Conservation (phyloP, 2,329 filamentous ascomycete genomes). For the Fusarium brevicatenulatum region DNA sequence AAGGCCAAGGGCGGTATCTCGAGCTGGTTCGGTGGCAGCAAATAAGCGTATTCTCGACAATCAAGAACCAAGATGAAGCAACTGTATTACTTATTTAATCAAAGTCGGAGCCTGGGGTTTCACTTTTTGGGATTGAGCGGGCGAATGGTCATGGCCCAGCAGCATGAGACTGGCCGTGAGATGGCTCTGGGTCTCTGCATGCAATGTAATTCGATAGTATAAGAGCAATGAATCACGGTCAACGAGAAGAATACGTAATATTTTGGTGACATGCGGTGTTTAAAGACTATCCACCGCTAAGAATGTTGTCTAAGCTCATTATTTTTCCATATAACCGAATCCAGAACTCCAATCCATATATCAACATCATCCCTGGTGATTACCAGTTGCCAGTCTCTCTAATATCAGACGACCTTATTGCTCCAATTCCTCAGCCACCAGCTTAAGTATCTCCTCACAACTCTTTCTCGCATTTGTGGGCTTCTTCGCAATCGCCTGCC, state of each 20-base stretch:
- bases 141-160: constrained; percentile 15
- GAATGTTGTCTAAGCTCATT: constrained; percentile 27
- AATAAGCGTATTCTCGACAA: constrained; percentile 36
- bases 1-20: constrained; percentile 88
- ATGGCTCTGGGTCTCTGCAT: constrained; percentile 11
- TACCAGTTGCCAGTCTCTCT: not conserved
- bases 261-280: not conserved
- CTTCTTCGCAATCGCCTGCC: constrained; percentile 88
- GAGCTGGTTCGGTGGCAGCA: constrained; percentile 80
- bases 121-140: constrained; percentile 20
- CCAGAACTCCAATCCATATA: constrained; percentile 26
- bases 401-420: constrained; percentile 23
- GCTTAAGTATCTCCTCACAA: constrained; percentile 82
- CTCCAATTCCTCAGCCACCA: constrained; percentile 69
- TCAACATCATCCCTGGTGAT: not conserved
- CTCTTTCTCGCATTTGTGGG: constrained; percentile 80
- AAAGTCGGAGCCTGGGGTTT: constrained; percentile 13
- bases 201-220: constrained; percentile 27
- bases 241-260: not conserved
- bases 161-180: constrained; percentile 20
- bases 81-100: constrained; percentile 25
- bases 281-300: not conserved
- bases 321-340: constrained; percentile 17
- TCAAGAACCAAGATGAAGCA: not conserved
- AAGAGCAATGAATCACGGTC: constrained; percentile 29